Conservation (phyloP, 768 basidiomycete genomes). For the Rhizopogon sp. region DNA sequence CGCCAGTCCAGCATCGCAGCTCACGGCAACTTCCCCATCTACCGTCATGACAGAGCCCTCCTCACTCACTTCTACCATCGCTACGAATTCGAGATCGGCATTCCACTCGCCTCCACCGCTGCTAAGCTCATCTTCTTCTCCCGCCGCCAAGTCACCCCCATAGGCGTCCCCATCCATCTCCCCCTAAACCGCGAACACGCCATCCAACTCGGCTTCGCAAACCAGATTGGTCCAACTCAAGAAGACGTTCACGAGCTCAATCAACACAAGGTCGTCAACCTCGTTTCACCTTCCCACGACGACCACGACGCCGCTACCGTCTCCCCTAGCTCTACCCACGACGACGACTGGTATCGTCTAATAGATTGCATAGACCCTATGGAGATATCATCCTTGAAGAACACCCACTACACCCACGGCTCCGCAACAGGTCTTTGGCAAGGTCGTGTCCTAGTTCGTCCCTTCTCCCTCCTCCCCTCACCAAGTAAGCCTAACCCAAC, state of each 20-base stretch:
- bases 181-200: conserved; percentile 28
- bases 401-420: conserved; percentile 43
- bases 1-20: conserved; percentile 25
- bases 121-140: conserved; percentile 63
- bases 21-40: conserved; percentile 46
- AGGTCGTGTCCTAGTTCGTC: conserved; percentile 56
- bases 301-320: conserved; percentile 21
- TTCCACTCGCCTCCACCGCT: conserved; percentile 48
- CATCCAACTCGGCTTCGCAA: conserved; percentile 15
- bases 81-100: conserved; percentile 18
- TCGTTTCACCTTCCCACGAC: conserved; percentile 10
- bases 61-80: conserved; percentile 24
- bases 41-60: conserved; percentile 32
- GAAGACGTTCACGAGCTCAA: conserved; percentile 62
- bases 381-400: conserved; percentile 20
- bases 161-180: conserved; percentile 37
- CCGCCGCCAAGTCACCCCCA: conserved; percentile 44
- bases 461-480: not conserved
- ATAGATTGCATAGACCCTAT: conserved; percentile 40
- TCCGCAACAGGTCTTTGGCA: conserved; percentile 54
- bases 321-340: conserved; percentile 41
- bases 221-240: conserved; percentile 39
- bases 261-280: conserved; percentile 31
- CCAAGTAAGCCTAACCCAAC: not conserved
- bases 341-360: conserved; percentile 54